Conservation (phyloP, 106 monocot genomes). For the Acorus gramineus region DNA sequence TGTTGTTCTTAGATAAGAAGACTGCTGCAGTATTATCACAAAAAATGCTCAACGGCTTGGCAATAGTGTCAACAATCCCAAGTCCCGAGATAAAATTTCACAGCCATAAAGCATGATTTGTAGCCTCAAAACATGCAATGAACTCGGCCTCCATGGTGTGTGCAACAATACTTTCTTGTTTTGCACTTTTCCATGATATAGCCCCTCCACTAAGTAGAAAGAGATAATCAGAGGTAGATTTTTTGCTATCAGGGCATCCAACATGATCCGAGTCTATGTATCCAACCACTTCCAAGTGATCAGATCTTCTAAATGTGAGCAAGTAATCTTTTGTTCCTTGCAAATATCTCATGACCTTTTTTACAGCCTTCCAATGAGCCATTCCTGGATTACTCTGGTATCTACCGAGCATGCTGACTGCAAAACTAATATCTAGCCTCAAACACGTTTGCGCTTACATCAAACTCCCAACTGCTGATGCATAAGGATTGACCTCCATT, state of each 20-base stretch:
- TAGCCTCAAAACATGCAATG: not conserved
- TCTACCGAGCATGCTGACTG: no score
- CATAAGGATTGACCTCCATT: no score
- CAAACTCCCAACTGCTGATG: no score
- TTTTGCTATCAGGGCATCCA: not conserved
- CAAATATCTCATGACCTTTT: no score
- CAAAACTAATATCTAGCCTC: no score
- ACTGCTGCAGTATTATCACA: not conserved
- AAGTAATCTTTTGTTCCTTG: no score
- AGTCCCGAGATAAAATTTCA: conserved; percentile 1
- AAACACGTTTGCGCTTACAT: no score
- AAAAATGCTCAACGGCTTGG: not conserved
- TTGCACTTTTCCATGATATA: conserved; percentile 1
- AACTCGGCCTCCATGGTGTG: not conserved
- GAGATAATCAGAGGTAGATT: no score
- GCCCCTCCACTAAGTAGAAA: not conserved
- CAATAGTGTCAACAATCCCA: not conserved
- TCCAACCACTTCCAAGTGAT: no score
- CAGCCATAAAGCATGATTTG: not conserved
- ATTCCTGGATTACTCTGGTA: no score
- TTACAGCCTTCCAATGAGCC: no score
- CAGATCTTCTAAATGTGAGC: no score
- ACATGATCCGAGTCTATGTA: not conserved
- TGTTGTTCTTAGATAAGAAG: conserved; percentile 3
- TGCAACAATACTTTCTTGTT: not conserved